Evolutionary conservation across 495 filamentous ascomycete genomes (phyloP), one percentile per base, ranked within the genome.

Genomic region (Hypoxylon cercidicola): DNA sequence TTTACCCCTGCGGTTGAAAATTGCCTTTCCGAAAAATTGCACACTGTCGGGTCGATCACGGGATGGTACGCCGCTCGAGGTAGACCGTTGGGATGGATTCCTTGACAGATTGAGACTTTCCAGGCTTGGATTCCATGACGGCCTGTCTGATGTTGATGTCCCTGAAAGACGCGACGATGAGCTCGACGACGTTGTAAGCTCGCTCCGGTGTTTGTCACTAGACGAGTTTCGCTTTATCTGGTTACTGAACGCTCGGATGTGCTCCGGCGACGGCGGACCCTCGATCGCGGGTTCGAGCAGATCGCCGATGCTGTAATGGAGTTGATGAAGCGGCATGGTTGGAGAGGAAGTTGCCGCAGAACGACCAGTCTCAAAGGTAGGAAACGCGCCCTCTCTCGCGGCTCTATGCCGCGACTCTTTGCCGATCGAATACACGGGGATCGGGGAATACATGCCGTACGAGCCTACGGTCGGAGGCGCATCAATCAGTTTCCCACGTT

Each of bases 261-360:
- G 76, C 64, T 84, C 80, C 49, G 84, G 81, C 5, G 84, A 85
- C 12, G 83, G 82, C 30, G 82, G 84, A 35, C 79, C 80, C 56
- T 84, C 80, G 43, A 85, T 72, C 12, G 82, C 75, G 25, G 82
- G 81, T 37, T 79, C 80, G 43, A 85, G 62, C 43, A 78, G 55
- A 35, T 72, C 72, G 62, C 62, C 65, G 20, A 78, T 64, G 69
- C 62, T 55, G 53, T 69, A 60, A 18, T 54, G 44, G 55, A 75
- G 60, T 62, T 69, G 60, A 23, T 64, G 55, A 54, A 55, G 39
- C 32, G 60, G 46, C 47, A 55, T 49, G 19, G 43, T 61, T 19
- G 53, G 48, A 51, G 58, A 47, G 28, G 28, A 44, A 21, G 50
- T 18, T 13, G 60, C 64, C 13, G 61, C 66, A 47, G 58, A 62